phyloP scores from a whole-genome alignment of 768 basidiomycete species.

The Rubroboletus satanas region DNA sequence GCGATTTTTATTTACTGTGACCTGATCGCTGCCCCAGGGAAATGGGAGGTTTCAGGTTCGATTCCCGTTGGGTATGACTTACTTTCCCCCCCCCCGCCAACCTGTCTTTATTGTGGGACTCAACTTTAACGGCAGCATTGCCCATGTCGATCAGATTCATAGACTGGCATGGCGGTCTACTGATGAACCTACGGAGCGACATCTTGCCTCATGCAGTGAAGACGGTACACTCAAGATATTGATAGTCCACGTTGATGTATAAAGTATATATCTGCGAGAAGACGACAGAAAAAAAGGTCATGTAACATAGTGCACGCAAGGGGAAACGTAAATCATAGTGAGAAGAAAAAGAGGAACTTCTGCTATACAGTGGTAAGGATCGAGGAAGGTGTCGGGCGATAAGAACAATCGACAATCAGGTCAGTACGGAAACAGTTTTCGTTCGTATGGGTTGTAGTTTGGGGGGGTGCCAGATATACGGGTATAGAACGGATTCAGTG shows the following conservation, averaged over 20 bases:
- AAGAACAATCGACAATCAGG: constrained; percentile 31
- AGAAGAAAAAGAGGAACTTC: constrained; percentile 25
- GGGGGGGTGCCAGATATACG: constrained; percentile 52
- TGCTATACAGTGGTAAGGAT: constrained; percentile 68
- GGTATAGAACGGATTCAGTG: constrained; percentile 58
- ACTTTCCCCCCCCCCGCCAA: background rate
- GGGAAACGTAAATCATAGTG: constrained; percentile 11
- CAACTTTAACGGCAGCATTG: constrained; percentile 42
- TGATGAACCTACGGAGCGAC: constrained; percentile 28
- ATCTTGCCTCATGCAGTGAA: constrained; percentile 86
- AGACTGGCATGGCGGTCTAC: constrained; percentile 74
- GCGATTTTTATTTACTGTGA: constrained; percentile 61
- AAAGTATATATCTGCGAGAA: constrained; percentile 36
- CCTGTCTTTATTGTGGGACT: background rate
- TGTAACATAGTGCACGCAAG: constrained; percentile 28
- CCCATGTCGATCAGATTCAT: constrained; percentile 78
- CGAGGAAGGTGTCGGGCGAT: constrained; percentile 37
- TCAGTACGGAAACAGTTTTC: constrained; percentile 66
- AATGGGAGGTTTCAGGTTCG: constrained; percentile 46
- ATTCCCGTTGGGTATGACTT: constrained; percentile 50
- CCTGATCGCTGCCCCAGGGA: constrained; percentile 22
- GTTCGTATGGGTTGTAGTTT: constrained; percentile 26
- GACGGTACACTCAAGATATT: constrained; percentile 86
- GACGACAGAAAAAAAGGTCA: constrained; percentile 15
- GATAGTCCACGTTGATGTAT: constrained; percentile 51